These are phyloP conservation scores for Picea glauca DNA, from an alignment of 75 land plant species.

Conservation along the genomic window DNA sequence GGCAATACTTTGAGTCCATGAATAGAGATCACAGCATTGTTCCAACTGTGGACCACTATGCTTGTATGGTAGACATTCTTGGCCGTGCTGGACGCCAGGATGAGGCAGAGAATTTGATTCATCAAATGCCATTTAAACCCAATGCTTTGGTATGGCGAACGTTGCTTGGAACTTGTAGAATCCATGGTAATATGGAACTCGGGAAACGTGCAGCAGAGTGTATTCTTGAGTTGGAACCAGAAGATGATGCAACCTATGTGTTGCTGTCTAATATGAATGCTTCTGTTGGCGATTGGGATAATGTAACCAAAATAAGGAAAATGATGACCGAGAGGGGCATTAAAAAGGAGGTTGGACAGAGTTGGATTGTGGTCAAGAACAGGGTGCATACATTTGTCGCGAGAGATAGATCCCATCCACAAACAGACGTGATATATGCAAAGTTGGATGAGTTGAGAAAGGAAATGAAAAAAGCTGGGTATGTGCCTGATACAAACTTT, in stretches of 20 bases:
- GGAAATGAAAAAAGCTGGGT: constrained; percentile 15
- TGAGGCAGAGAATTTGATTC: constrained; percentile 35
- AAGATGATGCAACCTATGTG: constrained; percentile 38
- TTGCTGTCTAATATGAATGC: constrained; percentile 43
- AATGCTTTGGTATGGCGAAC: constrained; percentile 42
- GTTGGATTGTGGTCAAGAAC: constrained; percentile 17
- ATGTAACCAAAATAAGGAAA: constrained; percentile 27
- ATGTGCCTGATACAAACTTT: constrained; percentile 15
- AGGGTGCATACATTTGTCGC: constrained; percentile 14
- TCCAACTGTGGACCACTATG: constrained; percentile 41
- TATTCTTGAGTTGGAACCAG: constrained; percentile 34
- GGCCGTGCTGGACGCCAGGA: constrained; percentile 39
- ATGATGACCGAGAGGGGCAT: constrained; percentile 29
- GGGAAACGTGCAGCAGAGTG: constrained; percentile 33
- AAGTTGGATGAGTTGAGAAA: constrained; percentile 5
- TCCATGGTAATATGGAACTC: constrained; percentile 39
- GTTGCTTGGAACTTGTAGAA: constrained; percentile 47
- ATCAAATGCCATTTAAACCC: constrained; percentile 31
- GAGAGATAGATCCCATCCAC: constrained; percentile 11
- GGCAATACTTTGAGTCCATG: constrained; percentile 36
- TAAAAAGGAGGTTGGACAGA: constrained; percentile 38
- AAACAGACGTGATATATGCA: constrained; percentile 2
- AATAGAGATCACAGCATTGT: constrained; percentile 23
- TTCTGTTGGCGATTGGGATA: constrained; percentile 33
- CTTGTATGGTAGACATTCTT: constrained; percentile 46